Evolutionary conservation across 371 early-diverging fungal species (phyloP).

Genomic region (Lichtheimia corymbifera): DNA sequence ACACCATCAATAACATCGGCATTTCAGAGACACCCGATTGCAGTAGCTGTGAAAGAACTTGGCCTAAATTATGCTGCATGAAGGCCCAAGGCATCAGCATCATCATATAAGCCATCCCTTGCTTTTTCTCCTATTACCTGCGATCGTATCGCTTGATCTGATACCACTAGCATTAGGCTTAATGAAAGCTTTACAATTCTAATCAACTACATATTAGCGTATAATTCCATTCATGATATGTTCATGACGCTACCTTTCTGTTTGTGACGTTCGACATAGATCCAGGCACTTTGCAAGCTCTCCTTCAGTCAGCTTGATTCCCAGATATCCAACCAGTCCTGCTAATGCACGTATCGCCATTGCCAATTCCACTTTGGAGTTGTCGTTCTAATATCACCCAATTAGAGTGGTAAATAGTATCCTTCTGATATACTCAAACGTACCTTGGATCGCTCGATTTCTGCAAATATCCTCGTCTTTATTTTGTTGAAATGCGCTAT

Average conservation of each 20-base stretch:
- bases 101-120: not conserved
- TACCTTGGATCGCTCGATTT: conserved; percentile 17
- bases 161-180: conserved; percentile 4
- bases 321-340: conserved; percentile 42
- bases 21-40: conserved; percentile 40
- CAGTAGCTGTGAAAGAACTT: conserved; percentile 24
- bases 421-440: not conserved
- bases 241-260: conserved; percentile 25
- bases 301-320: conserved; percentile 33
- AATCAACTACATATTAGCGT: not conserved
- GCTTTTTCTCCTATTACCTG: not conserved
- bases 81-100: not conserved
- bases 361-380: conserved; percentile 21
- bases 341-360: conserved; percentile 37
- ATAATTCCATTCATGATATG: not conserved
- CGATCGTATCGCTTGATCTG: conserved; percentile 9
- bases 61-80: conserved; percentile 23
- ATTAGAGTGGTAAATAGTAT: not conserved
- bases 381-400: not conserved
- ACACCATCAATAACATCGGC: conserved; percentile 37
- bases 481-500: conserved; percentile 32
- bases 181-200: conserved; percentile 6
- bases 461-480: conserved; percentile 29
- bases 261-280: conserved; percentile 21
- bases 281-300: conserved; percentile 26